Evolutionary conservation across 768 basidiomycete genomes (phyloP).

Genomic region (Rhizopogon vulgaris): DNA sequence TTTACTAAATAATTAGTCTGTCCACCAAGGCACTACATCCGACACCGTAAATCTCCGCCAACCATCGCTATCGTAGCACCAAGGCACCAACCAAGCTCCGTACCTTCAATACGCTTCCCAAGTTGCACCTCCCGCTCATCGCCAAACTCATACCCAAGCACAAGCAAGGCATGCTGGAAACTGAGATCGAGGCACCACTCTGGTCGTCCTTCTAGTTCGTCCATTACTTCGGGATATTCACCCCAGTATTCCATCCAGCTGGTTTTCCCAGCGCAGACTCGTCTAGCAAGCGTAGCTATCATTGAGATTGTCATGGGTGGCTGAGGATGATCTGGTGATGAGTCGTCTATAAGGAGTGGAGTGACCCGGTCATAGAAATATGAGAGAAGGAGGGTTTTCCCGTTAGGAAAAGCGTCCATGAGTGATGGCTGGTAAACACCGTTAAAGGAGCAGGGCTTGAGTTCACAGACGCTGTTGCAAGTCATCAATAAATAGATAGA

Average conservation of each 20-base stretch:
- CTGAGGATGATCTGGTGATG: conserved; percentile 16
- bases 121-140: conserved; percentile 62
- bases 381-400: conserved; percentile 85
- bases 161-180: conserved; percentile 86
- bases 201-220: conserved; percentile 74
- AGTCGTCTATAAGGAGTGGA: conserved; percentile 53
- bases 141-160: conserved; percentile 86
- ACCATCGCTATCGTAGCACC: conserved; percentile 80
- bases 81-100: conserved; percentile 92
- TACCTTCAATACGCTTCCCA: conserved; percentile 83
- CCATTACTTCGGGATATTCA: conserved; percentile 40
- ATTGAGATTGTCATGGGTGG: conserved; percentile 42
- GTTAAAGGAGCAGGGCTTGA: conserved; percentile 94
- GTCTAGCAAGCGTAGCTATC: conserved; percentile 57
- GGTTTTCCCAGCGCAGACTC: conserved; percentile 66
- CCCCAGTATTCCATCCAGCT: conserved; percentile 52
- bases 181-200: conserved; percentile 96
- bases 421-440: conserved; percentile 96
- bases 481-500: background rate
- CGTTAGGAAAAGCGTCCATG: conserved; percentile 79
- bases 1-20: background rate
- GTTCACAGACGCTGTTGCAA: conserved; percentile 63
- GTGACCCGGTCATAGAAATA: conserved; percentile 96
- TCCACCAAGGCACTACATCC: conserved; percentile 13
- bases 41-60: conserved; percentile 53